phyloP scores from a whole-genome alignment of 140 eudicot genomes.

The Senecio squalidus region DNA sequence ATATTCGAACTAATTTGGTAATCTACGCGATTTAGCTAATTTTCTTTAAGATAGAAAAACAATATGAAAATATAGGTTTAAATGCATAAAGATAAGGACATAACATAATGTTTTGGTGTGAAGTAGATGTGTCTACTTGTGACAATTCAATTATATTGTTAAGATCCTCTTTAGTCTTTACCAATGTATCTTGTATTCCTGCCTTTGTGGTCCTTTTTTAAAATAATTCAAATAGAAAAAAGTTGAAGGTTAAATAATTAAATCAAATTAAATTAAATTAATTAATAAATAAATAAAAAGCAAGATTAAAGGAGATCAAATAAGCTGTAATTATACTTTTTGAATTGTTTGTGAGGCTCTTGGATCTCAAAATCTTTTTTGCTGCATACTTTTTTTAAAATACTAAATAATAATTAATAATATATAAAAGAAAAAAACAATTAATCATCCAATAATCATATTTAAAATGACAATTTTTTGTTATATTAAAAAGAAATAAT shows the following conservation, averaged over 20 bases:
- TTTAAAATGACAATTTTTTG: no score
- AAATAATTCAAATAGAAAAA: conserved; percentile 13
- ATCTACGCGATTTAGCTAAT: no score
- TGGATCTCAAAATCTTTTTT: conserved; percentile 27
- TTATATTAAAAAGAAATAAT: no score
- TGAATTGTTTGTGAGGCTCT: conserved; percentile 29
- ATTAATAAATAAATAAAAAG: conserved; percentile 14
- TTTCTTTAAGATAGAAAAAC: neutral
- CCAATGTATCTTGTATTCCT: conserved; percentile 18
- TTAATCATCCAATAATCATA: no score
- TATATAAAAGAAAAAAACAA: neutral
- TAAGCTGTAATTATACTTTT: conserved; percentile 31
- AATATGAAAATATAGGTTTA: neutral
- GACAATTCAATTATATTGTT: conserved; percentile 9
- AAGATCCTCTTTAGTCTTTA: conserved; percentile 15
- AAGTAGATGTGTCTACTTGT: conserved; percentile 16
- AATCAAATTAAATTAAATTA: no score
- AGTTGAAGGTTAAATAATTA: conserved; percentile 12
- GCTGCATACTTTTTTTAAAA: conserved; percentile 10
- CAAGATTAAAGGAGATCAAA: conserved; percentile 24
- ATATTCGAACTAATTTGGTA: no score
- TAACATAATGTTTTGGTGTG: conserved; percentile 10
- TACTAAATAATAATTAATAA: neutral
- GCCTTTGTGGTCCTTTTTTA: conserved; percentile 13
- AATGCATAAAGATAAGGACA: neutral